Base-by-base conservation (phyloP, 345 rosid species). In the Acer yangbiense region DNA sequence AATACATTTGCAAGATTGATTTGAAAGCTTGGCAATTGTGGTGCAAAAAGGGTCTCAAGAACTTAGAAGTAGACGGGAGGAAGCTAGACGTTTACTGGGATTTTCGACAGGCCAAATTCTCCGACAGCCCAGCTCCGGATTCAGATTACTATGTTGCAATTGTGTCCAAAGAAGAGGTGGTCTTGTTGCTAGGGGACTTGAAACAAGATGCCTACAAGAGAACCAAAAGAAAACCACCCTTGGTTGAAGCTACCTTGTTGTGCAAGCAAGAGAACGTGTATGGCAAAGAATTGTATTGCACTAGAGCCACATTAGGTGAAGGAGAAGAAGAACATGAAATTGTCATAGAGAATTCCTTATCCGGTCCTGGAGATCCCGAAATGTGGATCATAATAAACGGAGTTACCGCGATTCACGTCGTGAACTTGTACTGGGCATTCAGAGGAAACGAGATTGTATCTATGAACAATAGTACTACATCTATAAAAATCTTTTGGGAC, bases 41-140 rank as follows among this genome's bases (percentile, higher is more conserved):
- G 93, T 88, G 88, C 0, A 92, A 83, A 32, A 92, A 90, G 60
- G 97, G 97, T 77, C 85, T 92, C n/a, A 92, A 90, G 74, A 89
- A 85, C 64, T 61, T 92, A 25, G 88, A 85, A 67, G 85, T 88
- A 16, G 83, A 86, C 7, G 82, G 79, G 0, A 65, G 66, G 20
- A 77, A 83, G 64, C 84, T 89, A 16, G 94, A 89, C 0, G 78
- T 92, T 57, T 92, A 83, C 25, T 92, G 95, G 95, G 95, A 92
- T 83, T 87, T 92, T 72, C 86, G 95, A 69, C 83, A 83, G 20
- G 90, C 91, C 4, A 93, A 89, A 82, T 87, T 93, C 83, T 78
- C 92, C 1, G 67, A n/a, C 75, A 83, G 81, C 60, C 92, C 97
- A 0, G 89, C 90, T 62, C 93, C 97, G 11, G 77, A 80, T 18